Conservation (phyloP, 1,139 yeast species). For the Suhomyces choctaworum region DNA sequence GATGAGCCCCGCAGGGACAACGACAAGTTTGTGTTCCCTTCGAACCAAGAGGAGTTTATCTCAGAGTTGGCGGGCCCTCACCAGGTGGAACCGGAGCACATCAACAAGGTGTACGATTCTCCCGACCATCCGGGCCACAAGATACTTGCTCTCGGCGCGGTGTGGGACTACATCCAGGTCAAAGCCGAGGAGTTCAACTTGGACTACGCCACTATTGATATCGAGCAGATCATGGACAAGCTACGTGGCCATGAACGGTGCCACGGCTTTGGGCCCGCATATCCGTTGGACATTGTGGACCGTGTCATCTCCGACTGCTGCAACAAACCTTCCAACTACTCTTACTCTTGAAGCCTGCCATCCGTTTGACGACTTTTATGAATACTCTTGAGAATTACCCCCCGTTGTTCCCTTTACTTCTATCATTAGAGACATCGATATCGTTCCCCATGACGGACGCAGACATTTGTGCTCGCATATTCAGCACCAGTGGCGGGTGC, state of each 20-base stretch:
- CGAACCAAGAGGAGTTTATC: slow-evolving; percentile 37
- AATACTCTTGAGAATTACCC: too few relatives aligned
- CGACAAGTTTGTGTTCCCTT: slow-evolving; percentile 37
- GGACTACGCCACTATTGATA: slow-evolving; percentile 53
- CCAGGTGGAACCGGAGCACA: slow-evolving; percentile 19
- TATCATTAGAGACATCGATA: background rate
- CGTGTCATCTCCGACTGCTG: slow-evolving; percentile 22
- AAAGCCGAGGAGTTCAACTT: slow-evolving; percentile 46
- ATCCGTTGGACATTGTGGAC: slow-evolving; percentile 52
- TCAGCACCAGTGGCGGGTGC: too few relatives aligned
- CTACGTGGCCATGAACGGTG: slow-evolving; percentile 71
- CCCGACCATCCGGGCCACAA: slow-evolving; percentile 40
- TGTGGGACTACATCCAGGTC: slow-evolving; percentile 72
- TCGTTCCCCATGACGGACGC: background rate
- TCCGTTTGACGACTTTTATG: too few relatives aligned
- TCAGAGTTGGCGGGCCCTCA: slow-evolving; percentile 29
- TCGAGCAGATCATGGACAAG: slow-evolving; percentile 54
- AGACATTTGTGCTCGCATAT: too few relatives aligned
- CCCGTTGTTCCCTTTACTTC: background rate
- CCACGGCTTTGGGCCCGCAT: slow-evolving; percentile 86
- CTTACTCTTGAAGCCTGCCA: background rate
- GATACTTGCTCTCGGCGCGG: slow-evolving; percentile 71
- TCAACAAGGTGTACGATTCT: slow-evolving; percentile 36
- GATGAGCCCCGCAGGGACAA: slow-evolving; percentile 2
- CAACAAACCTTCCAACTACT: slow-evolving; percentile 1